Percentiles rank a stretch among this genome's conserved stretches.
These are phyloP conservation scores for Aspergillus wentii DNA, from an alignment of 495 filamentous ascomycete species.

Conservation along the genomic window DNA sequence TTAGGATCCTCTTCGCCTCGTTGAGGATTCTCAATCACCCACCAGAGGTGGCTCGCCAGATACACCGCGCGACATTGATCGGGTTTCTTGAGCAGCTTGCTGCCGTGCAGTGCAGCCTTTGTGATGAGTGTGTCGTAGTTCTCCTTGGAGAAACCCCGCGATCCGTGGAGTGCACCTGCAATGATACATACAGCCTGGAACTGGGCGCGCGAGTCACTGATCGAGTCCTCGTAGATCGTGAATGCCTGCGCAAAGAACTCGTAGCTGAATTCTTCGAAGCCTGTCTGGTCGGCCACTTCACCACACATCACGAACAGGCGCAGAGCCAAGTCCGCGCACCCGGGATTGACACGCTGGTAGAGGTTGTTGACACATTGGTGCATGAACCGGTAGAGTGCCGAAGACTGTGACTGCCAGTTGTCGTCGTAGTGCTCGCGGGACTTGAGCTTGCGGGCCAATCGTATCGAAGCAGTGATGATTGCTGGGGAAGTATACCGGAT, in stretches of 20 bases:
- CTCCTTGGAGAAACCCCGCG: conserved; percentile 84
- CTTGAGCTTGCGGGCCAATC: conserved; percentile 86
- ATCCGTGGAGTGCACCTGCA: conserved; percentile 79
- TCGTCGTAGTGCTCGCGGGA: conserved; percentile 89
- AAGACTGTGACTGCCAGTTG: conserved; percentile 87
- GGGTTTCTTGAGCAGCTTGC: conserved; percentile 95
- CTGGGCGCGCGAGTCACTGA: conserved; percentile 91
- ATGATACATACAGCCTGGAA: conserved; percentile 98
- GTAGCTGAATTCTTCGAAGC: conserved; percentile 92
- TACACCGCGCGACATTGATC: conserved; percentile 97
- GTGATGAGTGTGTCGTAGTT: conserved; percentile 99
- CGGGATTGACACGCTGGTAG: conserved; percentile 77
- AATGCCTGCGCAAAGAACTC: conserved; percentile 99
- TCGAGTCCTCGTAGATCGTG: conserved; percentile 93
- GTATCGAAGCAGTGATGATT: conserved; percentile 83
- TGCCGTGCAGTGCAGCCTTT: conserved; percentile 93
- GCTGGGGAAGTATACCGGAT: conserved; percentile 94
- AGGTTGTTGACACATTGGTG: conserved; percentile 82
- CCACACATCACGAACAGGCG: conserved; percentile 88
- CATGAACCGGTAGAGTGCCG: conserved; percentile 90
- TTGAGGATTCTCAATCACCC: conserved; percentile 83
- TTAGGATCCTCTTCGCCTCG: conserved; percentile 79
- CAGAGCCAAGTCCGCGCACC: conserved; percentile 78
- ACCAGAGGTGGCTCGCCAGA: conserved; percentile 94
- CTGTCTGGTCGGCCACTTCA: conserved; percentile 87